Percentiles rank a stretch among this genome's conserved stretches.
These are phyloP conservation scores for Austroboletus rostrupii DNA, from an alignment of 1,284 basidiomycete genomes.

Conservation along the genomic window DNA sequence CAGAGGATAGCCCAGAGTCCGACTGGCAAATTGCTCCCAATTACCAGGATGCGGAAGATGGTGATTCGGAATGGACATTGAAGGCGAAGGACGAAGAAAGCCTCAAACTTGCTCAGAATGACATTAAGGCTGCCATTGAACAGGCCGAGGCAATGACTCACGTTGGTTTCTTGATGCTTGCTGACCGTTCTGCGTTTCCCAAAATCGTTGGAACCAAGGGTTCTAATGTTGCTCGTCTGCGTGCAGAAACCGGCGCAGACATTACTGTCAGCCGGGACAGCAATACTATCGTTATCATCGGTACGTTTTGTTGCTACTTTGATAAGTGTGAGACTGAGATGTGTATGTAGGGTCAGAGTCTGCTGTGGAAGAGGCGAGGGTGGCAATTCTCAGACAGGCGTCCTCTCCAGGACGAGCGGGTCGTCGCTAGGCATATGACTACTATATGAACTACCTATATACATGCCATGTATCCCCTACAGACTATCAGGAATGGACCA, in stretches of 20 bases:
- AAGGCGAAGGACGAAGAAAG: slow-evolving; percentile 74
- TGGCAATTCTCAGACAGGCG: slow-evolving; percentile 73
- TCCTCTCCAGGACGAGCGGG: slow-evolving; percentile 43
- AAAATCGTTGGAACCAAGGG: slow-evolving; percentile 87
- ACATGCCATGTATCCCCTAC: slow-evolving; percentile 26
- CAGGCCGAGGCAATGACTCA: slow-evolving; percentile 72
- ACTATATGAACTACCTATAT: slow-evolving; percentile 18
- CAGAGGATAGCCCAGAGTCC: slow-evolving; percentile 46
- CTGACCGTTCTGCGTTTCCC: slow-evolving; percentile 74
- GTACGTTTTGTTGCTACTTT: slow-evolving; percentile 41
- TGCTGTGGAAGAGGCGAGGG: slow-evolving; percentile 73
- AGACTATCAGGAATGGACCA: slow-evolving; percentile 27
- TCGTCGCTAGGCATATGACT: slow-evolving; percentile 34
- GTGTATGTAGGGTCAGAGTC: slow-evolving; percentile 55
- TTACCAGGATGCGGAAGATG: slow-evolving; percentile 75
- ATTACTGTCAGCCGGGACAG: slow-evolving; percentile 86
- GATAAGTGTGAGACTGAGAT: slow-evolving; percentile 1
- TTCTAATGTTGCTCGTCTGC: slow-evolving; percentile 80
- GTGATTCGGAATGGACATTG: slow-evolving; percentile 80
- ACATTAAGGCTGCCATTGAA: slow-evolving; percentile 68
- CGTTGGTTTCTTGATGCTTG: slow-evolving; percentile 74
- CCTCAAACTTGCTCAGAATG: slow-evolving; percentile 68
- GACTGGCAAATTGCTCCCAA: slow-evolving; percentile 78
- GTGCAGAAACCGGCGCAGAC: slow-evolving; percentile 84
- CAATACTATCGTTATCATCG: slow-evolving; percentile 78